Base-by-base conservation (phyloP, 2,329 filamentous ascomycete species). In the Hyphodiscus sp. region DNA sequence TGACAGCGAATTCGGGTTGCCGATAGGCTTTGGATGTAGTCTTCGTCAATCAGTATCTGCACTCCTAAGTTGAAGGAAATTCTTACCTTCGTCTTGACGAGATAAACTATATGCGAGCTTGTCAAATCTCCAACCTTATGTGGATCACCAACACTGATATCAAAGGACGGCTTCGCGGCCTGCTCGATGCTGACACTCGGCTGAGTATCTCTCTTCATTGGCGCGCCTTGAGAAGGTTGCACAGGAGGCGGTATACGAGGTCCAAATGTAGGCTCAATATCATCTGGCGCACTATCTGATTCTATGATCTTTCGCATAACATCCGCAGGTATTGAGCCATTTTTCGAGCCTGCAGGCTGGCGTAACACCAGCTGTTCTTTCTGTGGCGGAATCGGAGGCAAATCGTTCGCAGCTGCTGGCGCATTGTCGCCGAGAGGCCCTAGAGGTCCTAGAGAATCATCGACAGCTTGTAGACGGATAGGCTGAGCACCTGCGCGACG, bases 61-160 rank as follows among this genome's bases (percentile, higher is more conserved):
- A 47, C 47, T 46, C 20, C 15, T 9, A 20, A 15, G 15, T 26
- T 18, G 48, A 2, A 13, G 18, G 9, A 1, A 26, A 49, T 62
- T 54, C 69, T 56, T 77, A 94, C 89, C 83, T 87, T 94, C 54
- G 94, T 99, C 65, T 88, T 82, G 60, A 99, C 94, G 64, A 90
- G 90, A 73, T 99, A 99, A 47, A 97, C 94, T 60, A 96, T 99
- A 71, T 99, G 94, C 59, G 91, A 96, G 70, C 89, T 96, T 9
- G 94, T 96, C 69, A 97, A 72, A 71, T 97, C 94, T 55, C 94
- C 94, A 61, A 99, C 92, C 75, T 97, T 99, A 73, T 96, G 91
- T 52, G 94, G 94, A 72, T 99, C 94, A 54, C 94, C 94, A 20
- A 99, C 94, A 2, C 80, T 84, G 65, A 99, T 97, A 48, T 89